phyloP scores from a whole-genome alignment of 192 early-diverging fungal species.

The Podochytrium sp. region DNA sequence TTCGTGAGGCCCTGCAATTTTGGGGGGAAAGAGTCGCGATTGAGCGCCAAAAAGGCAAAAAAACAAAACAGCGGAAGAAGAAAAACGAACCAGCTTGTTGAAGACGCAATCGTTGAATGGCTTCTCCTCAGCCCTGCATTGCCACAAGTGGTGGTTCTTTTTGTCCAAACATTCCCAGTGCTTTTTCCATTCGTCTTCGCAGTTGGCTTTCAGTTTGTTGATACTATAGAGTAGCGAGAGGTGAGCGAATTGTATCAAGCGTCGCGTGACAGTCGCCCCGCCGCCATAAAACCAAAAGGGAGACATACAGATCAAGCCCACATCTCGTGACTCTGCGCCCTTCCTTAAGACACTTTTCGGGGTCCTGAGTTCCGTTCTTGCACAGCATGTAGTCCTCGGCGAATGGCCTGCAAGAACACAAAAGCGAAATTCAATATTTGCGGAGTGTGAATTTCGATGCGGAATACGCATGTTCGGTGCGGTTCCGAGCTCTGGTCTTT shows the following conservation, averaged over 20 bases:
- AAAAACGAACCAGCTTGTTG: slow-evolving; percentile 72
- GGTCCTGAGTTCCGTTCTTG: slow-evolving; percentile 89
- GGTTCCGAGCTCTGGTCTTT: no score
- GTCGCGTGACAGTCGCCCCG: not conserved
- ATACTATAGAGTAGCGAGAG: slow-evolving; percentile 54
- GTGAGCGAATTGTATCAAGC: not conserved
- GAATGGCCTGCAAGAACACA: slow-evolving; percentile 49
- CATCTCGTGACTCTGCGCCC: slow-evolving; percentile 96
- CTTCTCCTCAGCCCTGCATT: slow-evolving; percentile 79
- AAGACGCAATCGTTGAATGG: slow-evolving; percentile 89
- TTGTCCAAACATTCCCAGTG: slow-evolving; percentile 93
- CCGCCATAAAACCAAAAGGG: not conserved
- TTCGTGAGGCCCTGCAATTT: slow-evolving; percentile 56
- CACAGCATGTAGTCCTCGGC: slow-evolving; percentile 97
- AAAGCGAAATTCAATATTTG: not conserved
- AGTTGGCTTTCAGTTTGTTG: slow-evolving; percentile 86
- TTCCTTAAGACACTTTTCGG: slow-evolving; percentile 89
- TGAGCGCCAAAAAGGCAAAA: not conserved
- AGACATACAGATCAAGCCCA: slow-evolving; percentile 74
- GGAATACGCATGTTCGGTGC: no score
- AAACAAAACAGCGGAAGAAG: not conserved
- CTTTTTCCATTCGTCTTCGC: slow-evolving; percentile 79
- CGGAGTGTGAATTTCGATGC: no score
- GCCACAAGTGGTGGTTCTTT: slow-evolving; percentile 86
- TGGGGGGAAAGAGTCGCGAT: not conserved